Evolutionary conservation across 306 rosid species (phyloP), one percentile per base, ranked within the genome.

Genomic region (Potentilla sterilis): DNA sequence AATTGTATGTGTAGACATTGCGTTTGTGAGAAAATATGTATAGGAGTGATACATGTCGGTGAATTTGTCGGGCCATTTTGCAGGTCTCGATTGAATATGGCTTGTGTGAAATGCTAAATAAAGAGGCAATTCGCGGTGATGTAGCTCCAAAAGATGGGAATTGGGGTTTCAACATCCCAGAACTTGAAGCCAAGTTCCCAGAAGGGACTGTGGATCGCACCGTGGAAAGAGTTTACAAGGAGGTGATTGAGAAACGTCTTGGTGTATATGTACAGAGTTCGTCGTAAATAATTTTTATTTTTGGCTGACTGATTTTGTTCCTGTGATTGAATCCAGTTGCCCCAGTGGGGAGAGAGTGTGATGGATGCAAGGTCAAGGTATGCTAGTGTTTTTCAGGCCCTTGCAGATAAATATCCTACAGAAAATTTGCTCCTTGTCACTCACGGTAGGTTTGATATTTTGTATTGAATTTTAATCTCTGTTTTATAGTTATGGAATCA

Each of bases 351-450:
- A 58, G 99, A 88, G 78, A 67, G 89, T 8, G 55, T 77, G 77
- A 49, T 0, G 34, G 59, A 5, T 4, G 83, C 97, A 22, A 86
- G 81, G 78, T 72, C 81, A 37, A 85, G 99, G 88, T 95, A 90
- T 75, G 74, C 78, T 54, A 58, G 85, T 68, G 78, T 88, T 15
- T 48, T 92, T 69, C 80, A 84, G 79, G 91, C 88, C 48, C 96
- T 95, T 70, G 97, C 99, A 1, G 91, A 95, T 78, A 90, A 85
- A 70, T 82, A 85, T 79, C 96, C 82, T 3, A 73, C 75, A 0
- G 91, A 95, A 73, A 95, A 92, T 78, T 84, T 95, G 86, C 93
- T 95, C 70, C 92, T 92, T 64, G 93, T 92, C 76, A 92, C 97
- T n/a, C 99, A 92, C 37, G 97, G 99, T 92, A 87, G 61, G 66